phyloP scores from a whole-genome alignment of 371 early-diverging fungal genomes.

The Rhizopus microsporus region DNA sequence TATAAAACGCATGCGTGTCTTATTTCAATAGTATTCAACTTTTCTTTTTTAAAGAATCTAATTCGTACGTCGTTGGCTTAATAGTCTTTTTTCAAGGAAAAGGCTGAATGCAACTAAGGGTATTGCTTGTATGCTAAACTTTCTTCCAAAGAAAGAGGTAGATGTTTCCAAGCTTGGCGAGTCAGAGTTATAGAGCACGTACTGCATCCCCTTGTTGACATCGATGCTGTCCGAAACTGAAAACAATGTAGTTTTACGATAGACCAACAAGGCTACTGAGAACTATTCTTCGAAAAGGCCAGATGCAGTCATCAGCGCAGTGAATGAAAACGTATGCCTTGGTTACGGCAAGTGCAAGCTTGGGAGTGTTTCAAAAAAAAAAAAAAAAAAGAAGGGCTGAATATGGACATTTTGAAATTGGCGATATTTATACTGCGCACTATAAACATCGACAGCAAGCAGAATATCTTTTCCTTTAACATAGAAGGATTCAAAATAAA shows the following conservation, averaged over 20 bases:
- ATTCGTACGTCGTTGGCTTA: too few relatives aligned
- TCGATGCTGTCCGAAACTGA: conserved; percentile 6
- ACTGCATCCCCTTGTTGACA: conserved; percentile 2
- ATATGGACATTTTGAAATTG: conserved; percentile 3
- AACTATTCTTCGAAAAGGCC: conserved; percentile 5
- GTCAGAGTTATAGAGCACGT: conserved; percentile 10
- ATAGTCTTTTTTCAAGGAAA: too few relatives aligned
- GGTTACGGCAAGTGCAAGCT: conserved; percentile 9
- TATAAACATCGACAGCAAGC: conserved; percentile 7
- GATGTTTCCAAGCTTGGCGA: conserved; percentile 7
- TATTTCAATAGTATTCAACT: too few relatives aligned
- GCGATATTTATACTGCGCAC: conserved; percentile 5
- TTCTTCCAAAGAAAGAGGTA: conserved; percentile 5
- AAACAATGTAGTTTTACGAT: conserved; percentile 6
- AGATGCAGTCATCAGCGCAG: conserved; percentile 8
- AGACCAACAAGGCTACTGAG: conserved; percentile 10
- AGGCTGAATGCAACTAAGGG: too few relatives aligned
- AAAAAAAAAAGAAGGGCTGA: too few relatives aligned
- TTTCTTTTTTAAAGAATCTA: too few relatives aligned
- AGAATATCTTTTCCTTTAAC: conserved; percentile 3
- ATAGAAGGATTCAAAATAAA: conserved; percentile 6
- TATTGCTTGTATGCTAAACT: conserved; percentile 7
- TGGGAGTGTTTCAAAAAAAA: not conserved
- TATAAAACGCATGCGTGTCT: too few relatives aligned
- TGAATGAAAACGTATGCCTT: conserved; percentile 2